Conservation (phyloP, 1,284 basidiomycete genomes). For the Rhodofomes roseus region DNA sequence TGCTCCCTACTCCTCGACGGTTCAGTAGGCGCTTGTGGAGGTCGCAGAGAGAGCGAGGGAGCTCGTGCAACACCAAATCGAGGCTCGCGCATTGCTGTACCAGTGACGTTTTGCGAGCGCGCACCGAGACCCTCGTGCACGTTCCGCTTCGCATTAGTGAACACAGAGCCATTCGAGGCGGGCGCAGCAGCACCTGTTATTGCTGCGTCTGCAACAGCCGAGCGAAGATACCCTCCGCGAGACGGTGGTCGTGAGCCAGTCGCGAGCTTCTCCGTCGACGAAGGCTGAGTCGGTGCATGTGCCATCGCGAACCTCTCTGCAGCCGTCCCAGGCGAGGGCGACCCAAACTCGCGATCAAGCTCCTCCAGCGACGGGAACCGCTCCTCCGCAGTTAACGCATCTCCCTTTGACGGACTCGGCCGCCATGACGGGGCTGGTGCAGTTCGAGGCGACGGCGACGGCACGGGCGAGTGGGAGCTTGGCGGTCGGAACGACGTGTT, state of each 20-base stretch:
- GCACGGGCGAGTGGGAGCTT: conserved; percentile 45
- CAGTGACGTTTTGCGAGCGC: conserved; percentile 52
- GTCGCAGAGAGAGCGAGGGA: conserved; percentile 10
- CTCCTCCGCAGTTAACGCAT: conserved; percentile 52
- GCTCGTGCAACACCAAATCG: conserved; percentile 20
- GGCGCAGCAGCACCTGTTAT: not conserved
- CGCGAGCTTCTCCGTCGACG: conserved; percentile 9
- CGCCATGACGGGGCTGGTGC: conserved; percentile 18
- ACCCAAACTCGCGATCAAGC: conserved; percentile 59
- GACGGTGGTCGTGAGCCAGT: conserved; percentile 7
- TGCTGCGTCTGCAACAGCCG: not conserved
- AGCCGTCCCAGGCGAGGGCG: conserved; percentile 18
- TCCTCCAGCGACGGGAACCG: conserved; percentile 79
- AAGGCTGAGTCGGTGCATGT: conserved; percentile 10
- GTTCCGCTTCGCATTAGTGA: conserved; percentile 7
- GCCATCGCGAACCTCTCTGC: conserved; percentile 1
- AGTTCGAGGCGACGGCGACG: conserved; percentile 33
- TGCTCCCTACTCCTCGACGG: conserved; percentile 4
- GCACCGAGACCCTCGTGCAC: conserved; percentile 21
- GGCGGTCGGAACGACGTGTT: conserved; percentile 29
- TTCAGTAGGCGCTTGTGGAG: not conserved
- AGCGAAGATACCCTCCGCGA: not conserved
- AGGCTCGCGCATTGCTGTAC: conserved; percentile 48
- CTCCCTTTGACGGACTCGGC: conserved; percentile 24
- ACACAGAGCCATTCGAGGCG: not conserved